These are phyloP conservation scores for Alternaria sp. DNA, from an alignment of 2,329 filamentous ascomycete genomes.

Conservation along the genomic window DNA sequence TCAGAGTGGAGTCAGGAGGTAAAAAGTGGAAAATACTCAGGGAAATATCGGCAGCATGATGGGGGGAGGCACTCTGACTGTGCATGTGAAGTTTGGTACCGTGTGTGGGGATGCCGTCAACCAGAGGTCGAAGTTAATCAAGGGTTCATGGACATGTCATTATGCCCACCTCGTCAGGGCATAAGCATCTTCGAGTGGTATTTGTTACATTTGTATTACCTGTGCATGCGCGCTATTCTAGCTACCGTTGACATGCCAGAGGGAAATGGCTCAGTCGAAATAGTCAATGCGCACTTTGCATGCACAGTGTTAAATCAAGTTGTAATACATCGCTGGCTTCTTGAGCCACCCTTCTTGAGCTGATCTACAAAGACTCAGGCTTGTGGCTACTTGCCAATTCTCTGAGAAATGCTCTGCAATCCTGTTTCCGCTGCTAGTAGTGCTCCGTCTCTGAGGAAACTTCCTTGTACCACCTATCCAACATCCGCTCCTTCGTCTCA, in stretches of 20 bases:
- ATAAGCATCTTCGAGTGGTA: not conserved
- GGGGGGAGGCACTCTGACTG: not conserved
- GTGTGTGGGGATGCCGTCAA: not conserved
- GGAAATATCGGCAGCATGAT: not conserved
- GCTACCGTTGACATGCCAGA: too few species aligned
- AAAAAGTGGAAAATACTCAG: not conserved
- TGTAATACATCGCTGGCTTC: too few species aligned
- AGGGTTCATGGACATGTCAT: conserved; percentile 8
- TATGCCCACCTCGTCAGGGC: not conserved
- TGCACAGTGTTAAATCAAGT: not conserved
- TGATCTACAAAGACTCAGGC: too few species aligned
- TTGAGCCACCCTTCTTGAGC: too few species aligned
- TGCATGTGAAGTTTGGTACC: not conserved
- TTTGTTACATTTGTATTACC: not conserved
- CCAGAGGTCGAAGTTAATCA: not conserved
- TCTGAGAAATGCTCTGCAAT: too few species aligned
- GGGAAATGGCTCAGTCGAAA: too few species aligned
- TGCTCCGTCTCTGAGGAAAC: too few species aligned
- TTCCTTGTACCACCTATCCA: too few species aligned
- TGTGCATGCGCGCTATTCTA: not conserved
- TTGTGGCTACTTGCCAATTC: too few species aligned
- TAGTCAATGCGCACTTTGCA: not conserved
- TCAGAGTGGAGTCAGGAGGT: not conserved
- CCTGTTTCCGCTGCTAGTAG: too few species aligned
- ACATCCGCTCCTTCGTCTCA: too few species aligned